Percentiles rank a stretch among this genome's conserved stretches.
These are phyloP conservation scores for Hymenoscyphus infarciens DNA, from an alignment of 2,329 filamentous ascomycete genomes.

Conservation along the genomic window DNA sequence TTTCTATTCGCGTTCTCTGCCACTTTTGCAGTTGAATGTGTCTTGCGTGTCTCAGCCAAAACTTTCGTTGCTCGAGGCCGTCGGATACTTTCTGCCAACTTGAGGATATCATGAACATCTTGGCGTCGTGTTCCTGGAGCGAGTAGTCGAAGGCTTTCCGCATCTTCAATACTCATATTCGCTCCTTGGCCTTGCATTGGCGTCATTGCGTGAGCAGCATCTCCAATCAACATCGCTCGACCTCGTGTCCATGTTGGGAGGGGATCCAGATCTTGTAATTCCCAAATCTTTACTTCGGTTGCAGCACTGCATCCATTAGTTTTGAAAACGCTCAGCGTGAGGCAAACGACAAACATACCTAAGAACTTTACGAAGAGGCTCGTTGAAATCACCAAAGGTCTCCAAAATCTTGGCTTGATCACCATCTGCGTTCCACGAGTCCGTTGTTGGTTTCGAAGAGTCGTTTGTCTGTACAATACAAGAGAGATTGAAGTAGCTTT, in stretches of 20 bases:
- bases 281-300: conserved; percentile 1
- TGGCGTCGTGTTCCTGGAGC: not conserved
- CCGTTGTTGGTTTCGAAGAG: not conserved
- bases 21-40: not conserved
- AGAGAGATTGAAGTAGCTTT: not conserved
- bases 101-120: not conserved
- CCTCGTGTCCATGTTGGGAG: conserved; percentile 7
- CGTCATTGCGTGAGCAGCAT: conserved; percentile 8
- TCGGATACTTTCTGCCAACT: not conserved
- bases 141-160: not conserved
- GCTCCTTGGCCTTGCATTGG: conserved; percentile 6
- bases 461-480: not conserved
- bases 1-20: not conserved
- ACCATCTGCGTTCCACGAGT: not conserved
- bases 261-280: not conserved
- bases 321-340: not conserved
- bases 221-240: conserved; percentile 2
- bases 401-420: not conserved
- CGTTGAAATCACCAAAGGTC: not conserved
- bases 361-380: not conserved
- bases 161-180: conserved; percentile 2
- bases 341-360: not conserved
- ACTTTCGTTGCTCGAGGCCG: not conserved
- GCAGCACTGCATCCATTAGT: not conserved
- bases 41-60: not conserved